A percentile compares a stretch with the other conserved stretches of the same genome.
These are phyloP conservation scores for Thozetella sp. DNA, from an alignment of 495 filamentous ascomycete species.

Conservation along the genomic window DNA sequence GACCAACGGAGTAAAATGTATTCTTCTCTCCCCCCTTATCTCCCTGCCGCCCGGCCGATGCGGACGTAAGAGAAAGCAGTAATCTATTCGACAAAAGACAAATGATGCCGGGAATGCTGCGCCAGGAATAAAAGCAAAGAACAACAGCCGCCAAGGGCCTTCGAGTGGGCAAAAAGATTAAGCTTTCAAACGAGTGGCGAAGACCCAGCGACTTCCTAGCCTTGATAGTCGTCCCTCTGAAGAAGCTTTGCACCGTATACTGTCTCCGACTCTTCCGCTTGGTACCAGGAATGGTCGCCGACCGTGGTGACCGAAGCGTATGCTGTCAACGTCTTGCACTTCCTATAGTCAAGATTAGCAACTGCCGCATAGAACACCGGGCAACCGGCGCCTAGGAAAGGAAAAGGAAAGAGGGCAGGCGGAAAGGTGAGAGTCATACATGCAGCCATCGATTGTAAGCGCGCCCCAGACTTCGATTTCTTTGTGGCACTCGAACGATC, in stretches of 20 bases:
- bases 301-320: slow-evolving; percentile 39
- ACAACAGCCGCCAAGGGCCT: not conserved
- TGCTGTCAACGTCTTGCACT: slow-evolving; percentile 32
- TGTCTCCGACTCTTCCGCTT: slow-evolving; percentile 29
- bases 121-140: not conserved
- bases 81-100: too few relatives aligned
- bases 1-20: too few relatives aligned
- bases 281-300: slow-evolving; percentile 36
- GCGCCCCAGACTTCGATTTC: slow-evolving; percentile 37
- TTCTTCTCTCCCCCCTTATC: too few relatives aligned
- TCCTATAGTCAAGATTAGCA: slow-evolving; percentile 15
- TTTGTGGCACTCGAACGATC: slow-evolving; percentile 29
- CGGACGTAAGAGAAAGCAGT: too few relatives aligned
- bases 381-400: not conserved
- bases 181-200: slow-evolving; percentile 1
- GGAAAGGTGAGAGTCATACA: slow-evolving; percentile 26
- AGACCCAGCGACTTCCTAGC: slow-evolving; percentile 13
- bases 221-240: slow-evolving; percentile 24
- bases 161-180: not conserved
- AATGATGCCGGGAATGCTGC: too few relatives aligned
- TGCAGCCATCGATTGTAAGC: slow-evolving; percentile 33
- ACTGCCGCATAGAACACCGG: not conserved
- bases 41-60: too few relatives aligned
- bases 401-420: not conserved
- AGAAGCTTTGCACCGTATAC: slow-evolving; percentile 34